Evolutionary conservation across 495 filamentous ascomycete species (phyloP).

Genomic region (Penicillium pancosmium): DNA sequence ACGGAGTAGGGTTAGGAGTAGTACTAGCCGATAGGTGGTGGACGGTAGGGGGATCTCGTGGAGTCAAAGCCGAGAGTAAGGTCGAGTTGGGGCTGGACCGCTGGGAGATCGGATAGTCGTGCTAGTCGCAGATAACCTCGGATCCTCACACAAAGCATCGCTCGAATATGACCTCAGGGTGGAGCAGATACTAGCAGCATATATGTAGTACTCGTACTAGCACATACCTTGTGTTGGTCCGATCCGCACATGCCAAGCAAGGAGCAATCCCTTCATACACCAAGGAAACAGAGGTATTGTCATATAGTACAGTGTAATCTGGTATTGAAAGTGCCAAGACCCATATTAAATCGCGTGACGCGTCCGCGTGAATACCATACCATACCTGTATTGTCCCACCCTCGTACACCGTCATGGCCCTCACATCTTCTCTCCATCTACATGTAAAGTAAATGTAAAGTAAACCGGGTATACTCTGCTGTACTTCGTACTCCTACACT

Average conservation of each 20-base stretch:
- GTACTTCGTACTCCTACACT: conserved; percentile 4
- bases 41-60: too few relatives aligned
- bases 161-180: not conserved
- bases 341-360: conserved; percentile 36
- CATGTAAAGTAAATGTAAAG: too few relatives aligned
- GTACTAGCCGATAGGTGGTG: too few relatives aligned
- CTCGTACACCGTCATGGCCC: conserved; percentile 15
- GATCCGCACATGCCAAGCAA: conserved; percentile 25
- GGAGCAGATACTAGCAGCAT: not conserved
- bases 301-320: conserved; percentile 16
- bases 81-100: not conserved
- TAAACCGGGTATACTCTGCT: not conserved
- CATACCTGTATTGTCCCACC: conserved; percentile 14
- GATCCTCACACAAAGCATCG: not conserved
- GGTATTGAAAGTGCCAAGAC: not conserved
- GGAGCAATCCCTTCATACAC: conserved; percentile 22
- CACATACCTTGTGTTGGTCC: not conserved
- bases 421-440: conserved; percentile 6
- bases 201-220: too few relatives aligned
- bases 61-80: not conserved
- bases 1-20: too few relatives aligned
- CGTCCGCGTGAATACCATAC: conserved; percentile 35
- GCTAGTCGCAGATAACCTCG: not conserved
- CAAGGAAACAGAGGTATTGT: conserved; percentile 23
- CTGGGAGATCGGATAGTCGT: not conserved